Evolutionary conservation across 306 rosid genomes (phyloP).

Genomic region (Quercus robur): DNA sequence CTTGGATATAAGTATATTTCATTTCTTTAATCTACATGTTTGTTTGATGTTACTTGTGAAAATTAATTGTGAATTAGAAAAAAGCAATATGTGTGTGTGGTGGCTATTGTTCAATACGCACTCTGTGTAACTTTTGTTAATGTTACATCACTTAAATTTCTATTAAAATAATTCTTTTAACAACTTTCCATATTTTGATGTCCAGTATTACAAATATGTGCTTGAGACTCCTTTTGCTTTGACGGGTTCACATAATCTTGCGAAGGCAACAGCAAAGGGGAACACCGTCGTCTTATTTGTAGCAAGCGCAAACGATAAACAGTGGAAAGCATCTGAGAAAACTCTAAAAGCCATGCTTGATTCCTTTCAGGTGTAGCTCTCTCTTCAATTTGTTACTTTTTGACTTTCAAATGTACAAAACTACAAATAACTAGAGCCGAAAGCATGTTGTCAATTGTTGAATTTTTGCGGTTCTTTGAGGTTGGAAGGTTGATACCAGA

Average conservation of each 20-base stretch:
- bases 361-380: constrained; percentile 68
- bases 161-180: no score
- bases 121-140: no score
- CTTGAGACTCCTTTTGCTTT: constrained; percentile 91
- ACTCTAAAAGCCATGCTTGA: constrained; percentile 79
- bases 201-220: constrained; percentile 8
- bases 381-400: constrained; percentile 17
- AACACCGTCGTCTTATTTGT: constrained; percentile 88
- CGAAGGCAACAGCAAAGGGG: constrained; percentile 96
- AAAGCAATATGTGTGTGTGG: not conserved
- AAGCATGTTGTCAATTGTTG: not conserved
- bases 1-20: not conserved
- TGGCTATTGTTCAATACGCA: no score
- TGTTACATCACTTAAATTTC: no score
- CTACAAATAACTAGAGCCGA: constrained; percentile 2
- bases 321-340: constrained; percentile 76
- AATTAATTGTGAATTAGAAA: not conserved
- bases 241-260: constrained; percentile 94
- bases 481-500: not conserved
- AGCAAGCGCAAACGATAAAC: constrained; percentile 89
- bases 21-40: not conserved
- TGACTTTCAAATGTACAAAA: constrained; percentile 11
- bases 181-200: no score
- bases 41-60: not conserved
- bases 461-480: not conserved